phyloP scores from a whole-genome alignment of 148 eudicot species.

The Arctostaphylos glauca region DNA sequence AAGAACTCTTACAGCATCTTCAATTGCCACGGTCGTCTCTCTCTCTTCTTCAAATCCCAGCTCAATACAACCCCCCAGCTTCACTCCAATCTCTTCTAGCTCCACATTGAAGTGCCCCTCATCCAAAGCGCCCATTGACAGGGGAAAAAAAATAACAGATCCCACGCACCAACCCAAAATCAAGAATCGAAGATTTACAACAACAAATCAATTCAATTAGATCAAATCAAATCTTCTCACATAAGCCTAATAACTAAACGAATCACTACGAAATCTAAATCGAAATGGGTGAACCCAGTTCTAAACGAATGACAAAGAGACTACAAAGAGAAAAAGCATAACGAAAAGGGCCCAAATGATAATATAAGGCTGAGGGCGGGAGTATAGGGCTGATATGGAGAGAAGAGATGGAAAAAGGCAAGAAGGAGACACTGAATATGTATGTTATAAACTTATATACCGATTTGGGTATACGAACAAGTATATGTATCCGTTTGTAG shows the following conservation, averaged over 20 bases:
- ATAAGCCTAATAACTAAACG: background rate
- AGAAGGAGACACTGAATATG: background rate
- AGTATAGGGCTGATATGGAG: background rate
- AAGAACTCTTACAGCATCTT: constrained; percentile 75
- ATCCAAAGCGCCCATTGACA: constrained; percentile 85
- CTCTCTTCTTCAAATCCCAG: constrained; percentile 39
- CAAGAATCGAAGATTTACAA: background rate
- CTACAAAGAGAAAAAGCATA: background rate
- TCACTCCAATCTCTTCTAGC: constrained; percentile 41
- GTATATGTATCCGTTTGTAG: background rate
- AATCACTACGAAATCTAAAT: background rate
- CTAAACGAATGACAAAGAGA: background rate
- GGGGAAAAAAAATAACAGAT: background rate
- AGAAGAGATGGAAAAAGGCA: background rate
- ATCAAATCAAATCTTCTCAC: background rate
- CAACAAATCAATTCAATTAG: background rate
- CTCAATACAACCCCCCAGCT: constrained; percentile 26
- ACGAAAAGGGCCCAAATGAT: background rate
- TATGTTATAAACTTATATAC: background rate
- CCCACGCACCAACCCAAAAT: background rate
- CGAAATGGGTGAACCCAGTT: constrained; percentile 7
- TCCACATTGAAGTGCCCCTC: constrained; percentile 55
- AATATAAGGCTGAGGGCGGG: background rate
- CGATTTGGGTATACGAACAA: background rate
- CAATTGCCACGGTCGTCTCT: constrained; percentile 47